Conservation (phyloP, 1,284 basidiomycete species). For the Ustilago sp. region DNA sequence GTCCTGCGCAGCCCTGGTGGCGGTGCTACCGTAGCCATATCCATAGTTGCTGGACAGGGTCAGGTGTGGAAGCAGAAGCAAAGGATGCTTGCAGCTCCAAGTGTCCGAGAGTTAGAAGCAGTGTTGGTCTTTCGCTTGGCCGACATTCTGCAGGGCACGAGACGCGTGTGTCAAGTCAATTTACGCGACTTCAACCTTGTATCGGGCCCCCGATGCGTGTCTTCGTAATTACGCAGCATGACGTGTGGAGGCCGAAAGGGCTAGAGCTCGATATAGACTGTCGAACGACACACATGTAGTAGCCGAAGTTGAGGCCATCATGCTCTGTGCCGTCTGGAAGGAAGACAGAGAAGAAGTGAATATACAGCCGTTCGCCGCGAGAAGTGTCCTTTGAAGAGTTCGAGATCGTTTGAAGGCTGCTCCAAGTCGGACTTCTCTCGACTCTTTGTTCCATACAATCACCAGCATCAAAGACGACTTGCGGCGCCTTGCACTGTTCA, state of each 20-base stretch:
- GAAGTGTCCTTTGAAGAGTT: background rate
- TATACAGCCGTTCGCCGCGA: too few species aligned
- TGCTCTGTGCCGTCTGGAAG: background rate
- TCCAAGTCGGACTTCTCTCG: background rate
- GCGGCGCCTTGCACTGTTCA: background rate
- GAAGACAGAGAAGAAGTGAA: background rate
- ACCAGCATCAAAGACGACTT: background rate
- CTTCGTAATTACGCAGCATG: constrained; percentile 4
- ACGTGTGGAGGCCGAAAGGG: constrained; percentile 16
- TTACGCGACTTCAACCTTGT: constrained; percentile 25
- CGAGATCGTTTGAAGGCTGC: background rate
- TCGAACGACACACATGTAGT: constrained; percentile 13
- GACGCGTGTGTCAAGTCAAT: constrained; percentile 14
- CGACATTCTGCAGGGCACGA: constrained; percentile 8
- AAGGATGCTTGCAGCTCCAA: background rate
- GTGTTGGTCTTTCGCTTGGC: constrained; percentile 24
- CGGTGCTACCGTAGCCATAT: constrained; percentile 1
- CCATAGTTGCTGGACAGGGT: background rate
- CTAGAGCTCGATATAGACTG: background rate
- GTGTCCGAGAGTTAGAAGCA: background rate
- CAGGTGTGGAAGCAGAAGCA: background rate
- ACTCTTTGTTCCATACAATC: background rate
- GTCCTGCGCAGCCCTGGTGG: constrained; percentile 60
- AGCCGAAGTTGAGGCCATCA: background rate
- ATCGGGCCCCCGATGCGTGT: constrained; percentile 3